Evolutionary conservation across 2,329 filamentous ascomycete species (phyloP).

Genomic region (Rutstroemia sp.): DNA sequence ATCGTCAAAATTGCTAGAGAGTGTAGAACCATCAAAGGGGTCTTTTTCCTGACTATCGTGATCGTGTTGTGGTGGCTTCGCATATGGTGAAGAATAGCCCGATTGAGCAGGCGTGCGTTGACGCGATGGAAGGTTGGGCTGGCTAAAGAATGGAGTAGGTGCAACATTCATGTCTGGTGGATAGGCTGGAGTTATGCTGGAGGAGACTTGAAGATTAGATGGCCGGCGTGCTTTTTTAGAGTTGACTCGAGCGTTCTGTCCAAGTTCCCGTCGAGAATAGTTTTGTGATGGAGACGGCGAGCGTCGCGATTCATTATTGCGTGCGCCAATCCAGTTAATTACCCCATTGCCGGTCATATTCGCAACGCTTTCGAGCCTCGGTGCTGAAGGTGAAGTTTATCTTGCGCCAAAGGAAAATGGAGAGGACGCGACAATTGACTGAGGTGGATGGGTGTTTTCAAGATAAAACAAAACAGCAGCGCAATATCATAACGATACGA

Average conservation of each 20-base stretch:
- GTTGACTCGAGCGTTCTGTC: not conserved
- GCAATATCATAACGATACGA: too few species aligned
- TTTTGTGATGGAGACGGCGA: not conserved
- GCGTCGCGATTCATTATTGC: not conserved
- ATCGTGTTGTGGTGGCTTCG: not conserved
- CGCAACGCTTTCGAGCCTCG: not conserved
- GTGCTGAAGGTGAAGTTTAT: too few species aligned
- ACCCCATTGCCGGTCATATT: not conserved
- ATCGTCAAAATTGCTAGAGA: not conserved
- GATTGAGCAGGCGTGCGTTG: not conserved
- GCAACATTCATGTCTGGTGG: not conserved
- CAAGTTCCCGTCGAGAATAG: not conserved
- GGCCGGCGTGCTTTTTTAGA: not conserved
- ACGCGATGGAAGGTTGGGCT: not conserved
- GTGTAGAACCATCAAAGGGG: constrained; percentile 1
- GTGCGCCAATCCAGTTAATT: not conserved
- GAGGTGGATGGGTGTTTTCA: too few species aligned
- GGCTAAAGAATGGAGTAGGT: not conserved
- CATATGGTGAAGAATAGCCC: not conserved
- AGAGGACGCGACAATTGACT: too few species aligned
- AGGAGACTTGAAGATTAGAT: not conserved
- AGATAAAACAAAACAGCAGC: too few species aligned
- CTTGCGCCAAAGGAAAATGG: too few species aligned
- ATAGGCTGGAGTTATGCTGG: not conserved
- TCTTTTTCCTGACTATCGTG: not conserved